These are phyloP conservation scores for Oidiodendron maius DNA, from an alignment of 495 filamentous ascomycete species.

Conservation along the genomic window DNA sequence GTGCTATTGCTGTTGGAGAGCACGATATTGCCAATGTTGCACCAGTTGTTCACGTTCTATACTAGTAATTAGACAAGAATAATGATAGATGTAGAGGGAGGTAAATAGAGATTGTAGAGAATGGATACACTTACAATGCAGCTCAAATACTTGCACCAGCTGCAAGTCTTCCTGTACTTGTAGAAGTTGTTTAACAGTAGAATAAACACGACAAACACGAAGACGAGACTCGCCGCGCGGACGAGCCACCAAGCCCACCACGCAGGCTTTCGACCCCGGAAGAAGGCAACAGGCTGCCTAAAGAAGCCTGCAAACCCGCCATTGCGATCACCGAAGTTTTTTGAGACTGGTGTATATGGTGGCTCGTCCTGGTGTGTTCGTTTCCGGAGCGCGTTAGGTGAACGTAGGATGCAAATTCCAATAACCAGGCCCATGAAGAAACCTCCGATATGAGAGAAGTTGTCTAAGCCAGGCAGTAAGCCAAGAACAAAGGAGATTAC, in stretches of 20 bases:
- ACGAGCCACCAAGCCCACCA: slow-evolving; percentile 99
- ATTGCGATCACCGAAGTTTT: slow-evolving; percentile 28
- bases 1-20: slow-evolving; percentile 16
- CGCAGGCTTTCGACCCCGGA: slow-evolving; percentile 81
- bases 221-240: slow-evolving; percentile 70
- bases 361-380: slow-evolving; percentile 63
- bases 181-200: slow-evolving; percentile 88
- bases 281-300: slow-evolving; percentile 71
- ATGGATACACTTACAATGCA: slow-evolving; percentile 68
- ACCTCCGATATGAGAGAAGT: slow-evolving; percentile 95
- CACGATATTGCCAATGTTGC: slow-evolving; percentile 54
- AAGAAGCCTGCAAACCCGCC: slow-evolving; percentile 50
- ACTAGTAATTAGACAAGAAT: slow-evolving; percentile 12
- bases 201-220: slow-evolving; percentile 75
- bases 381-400: slow-evolving; percentile 71
- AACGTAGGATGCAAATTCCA: slow-evolving; percentile 80
- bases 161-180: slow-evolving; percentile 64
- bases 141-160: slow-evolving; percentile 90
- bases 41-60: slow-evolving; percentile 74
- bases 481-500: slow-evolving; percentile 87
- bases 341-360: slow-evolving; percentile 57
- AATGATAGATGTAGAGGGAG: slow-evolving; percentile 12
- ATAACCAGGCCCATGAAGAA: slow-evolving; percentile 89
- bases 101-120: background rate
- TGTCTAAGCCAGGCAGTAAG: slow-evolving; percentile 87